Evolutionary conservation across 2,329 filamentous ascomycete genomes (phyloP).

Genomic region (Hymenoscyphus albidus): DNA sequence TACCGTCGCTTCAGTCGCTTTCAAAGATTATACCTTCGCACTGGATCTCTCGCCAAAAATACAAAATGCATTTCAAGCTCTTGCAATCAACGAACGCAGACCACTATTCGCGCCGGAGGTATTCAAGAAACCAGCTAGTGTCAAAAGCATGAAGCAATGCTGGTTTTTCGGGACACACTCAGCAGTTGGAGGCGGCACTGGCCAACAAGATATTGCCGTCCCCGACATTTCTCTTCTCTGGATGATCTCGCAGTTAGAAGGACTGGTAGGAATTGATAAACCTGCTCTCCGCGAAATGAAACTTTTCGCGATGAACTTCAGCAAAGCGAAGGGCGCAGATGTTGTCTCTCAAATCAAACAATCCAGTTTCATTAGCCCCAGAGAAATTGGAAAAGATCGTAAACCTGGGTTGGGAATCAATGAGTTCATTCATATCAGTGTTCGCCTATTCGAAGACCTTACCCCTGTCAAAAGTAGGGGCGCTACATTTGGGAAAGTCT

Average conservation of each 20-base stretch:
- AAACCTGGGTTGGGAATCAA: not conserved
- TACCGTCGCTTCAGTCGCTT: not conserved
- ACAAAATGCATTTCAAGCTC: not conserved
- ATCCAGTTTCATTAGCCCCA: not conserved
- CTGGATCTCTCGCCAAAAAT: not conserved
- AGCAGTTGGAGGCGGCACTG: not conserved
- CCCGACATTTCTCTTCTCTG: not conserved
- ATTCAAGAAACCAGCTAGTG: not conserved
- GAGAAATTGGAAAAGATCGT: not conserved
- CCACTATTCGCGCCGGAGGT: not conserved
- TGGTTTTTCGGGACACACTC: not conserved
- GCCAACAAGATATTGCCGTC: not conserved
- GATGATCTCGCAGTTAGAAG: not conserved
- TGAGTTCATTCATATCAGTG: not conserved
- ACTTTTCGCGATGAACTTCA: not conserved
- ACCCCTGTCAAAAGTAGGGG: not conserved
- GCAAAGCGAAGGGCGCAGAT: not conserved
- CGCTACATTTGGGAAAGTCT: not conserved
- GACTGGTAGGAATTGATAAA: not conserved
- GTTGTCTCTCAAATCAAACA: not conserved
- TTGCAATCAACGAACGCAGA: not conserved
- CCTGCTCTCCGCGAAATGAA: not conserved
- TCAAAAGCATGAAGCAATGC: not conserved
- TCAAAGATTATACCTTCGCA: not conserved
- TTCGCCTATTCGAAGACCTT: not conserved